A percentile compares a stretch with the other conserved stretches of the same genome.
phyloP scores from a whole-genome alignment of 495 filamentous ascomycete species.

The Tuber magnatum region DNA sequence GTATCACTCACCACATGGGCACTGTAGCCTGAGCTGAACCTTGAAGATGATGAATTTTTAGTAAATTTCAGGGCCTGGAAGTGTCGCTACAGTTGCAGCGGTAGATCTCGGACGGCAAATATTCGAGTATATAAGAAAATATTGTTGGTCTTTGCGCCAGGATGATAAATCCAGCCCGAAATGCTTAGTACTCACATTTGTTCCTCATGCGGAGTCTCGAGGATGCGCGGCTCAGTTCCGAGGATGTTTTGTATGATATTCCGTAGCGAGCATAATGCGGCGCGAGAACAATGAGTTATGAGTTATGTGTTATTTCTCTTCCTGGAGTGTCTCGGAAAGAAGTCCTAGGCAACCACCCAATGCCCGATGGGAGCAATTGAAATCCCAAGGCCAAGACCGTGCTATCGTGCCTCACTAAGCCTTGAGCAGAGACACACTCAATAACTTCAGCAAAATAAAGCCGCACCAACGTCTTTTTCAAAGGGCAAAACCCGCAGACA shows the following conservation, averaged over 20 bases:
- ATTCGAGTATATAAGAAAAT: not conserved
- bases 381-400: not conserved
- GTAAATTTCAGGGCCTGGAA: not conserved
- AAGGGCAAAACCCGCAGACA: not conserved
- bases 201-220: not conserved
- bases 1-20: not conserved
- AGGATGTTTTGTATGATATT: not conserved
- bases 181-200: not conserved
- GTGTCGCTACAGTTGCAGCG: not conserved
- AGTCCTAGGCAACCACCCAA: not conserved
- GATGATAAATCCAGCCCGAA: not conserved
- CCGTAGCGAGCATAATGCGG: not conserved
- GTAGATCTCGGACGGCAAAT: not conserved
- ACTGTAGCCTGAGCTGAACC: not conserved
- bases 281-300: not conserved
- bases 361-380: not conserved
- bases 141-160: not conserved
- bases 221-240: not conserved
- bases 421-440: not conserved
- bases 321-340: not conserved
- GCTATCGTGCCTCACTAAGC: not conserved
- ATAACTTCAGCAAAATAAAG: not conserved
- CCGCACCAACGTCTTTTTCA: not conserved
- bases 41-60: not conserved
- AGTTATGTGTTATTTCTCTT: not conserved